These are phyloP conservation scores for Puccinia triticina DNA, from an alignment of 1,284 basidiomycete species.

Conservation along the genomic window DNA sequence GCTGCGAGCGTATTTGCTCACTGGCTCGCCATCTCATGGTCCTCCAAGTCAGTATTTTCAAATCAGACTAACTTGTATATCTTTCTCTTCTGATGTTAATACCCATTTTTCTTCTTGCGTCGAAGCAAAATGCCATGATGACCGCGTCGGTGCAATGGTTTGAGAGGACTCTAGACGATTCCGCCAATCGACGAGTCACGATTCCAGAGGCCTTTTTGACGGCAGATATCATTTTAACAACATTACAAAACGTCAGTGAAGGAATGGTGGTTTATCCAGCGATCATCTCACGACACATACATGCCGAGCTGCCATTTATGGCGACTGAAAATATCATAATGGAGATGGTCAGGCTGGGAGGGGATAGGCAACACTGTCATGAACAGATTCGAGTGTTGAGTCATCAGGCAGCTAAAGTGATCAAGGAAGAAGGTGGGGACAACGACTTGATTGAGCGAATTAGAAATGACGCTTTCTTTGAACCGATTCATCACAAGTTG, in stretches of 20 bases:
- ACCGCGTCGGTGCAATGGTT: constrained; percentile 93
- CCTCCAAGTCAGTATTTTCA: constrained; percentile 60
- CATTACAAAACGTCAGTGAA: constrained; percentile 91
- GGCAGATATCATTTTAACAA: constrained; percentile 92
- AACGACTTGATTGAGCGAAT: constrained; percentile 95
- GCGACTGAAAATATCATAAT: constrained; percentile 93
- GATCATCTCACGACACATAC: constrained; percentile 87
- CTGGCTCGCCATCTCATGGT: constrained; percentile 89
- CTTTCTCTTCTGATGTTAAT: neutral
- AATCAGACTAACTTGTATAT: constrained; percentile 53
- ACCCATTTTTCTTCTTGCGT: neutral
- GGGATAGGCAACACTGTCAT: constrained; percentile 94
- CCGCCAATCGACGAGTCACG: constrained; percentile 91
- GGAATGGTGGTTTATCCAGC: constrained; percentile 96
- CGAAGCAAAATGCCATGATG: constrained; percentile 92
- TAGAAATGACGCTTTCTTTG: constrained; percentile 69
- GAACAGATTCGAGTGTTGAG: constrained; percentile 96
- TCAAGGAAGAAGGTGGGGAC: constrained; percentile 90
- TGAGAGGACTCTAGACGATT: constrained; percentile 92
- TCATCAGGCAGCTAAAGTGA: constrained; percentile 89
- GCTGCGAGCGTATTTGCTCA: constrained; percentile 94
- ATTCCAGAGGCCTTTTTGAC: constrained; percentile 97
- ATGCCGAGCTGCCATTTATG: constrained; percentile 98
- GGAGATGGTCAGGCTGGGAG: constrained; percentile 92
- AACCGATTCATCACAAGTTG: constrained; percentile 64